Evolutionary conservation across 2,329 filamentous ascomycete genomes (phyloP).

Genomic region (Alternaria sp.): DNA sequence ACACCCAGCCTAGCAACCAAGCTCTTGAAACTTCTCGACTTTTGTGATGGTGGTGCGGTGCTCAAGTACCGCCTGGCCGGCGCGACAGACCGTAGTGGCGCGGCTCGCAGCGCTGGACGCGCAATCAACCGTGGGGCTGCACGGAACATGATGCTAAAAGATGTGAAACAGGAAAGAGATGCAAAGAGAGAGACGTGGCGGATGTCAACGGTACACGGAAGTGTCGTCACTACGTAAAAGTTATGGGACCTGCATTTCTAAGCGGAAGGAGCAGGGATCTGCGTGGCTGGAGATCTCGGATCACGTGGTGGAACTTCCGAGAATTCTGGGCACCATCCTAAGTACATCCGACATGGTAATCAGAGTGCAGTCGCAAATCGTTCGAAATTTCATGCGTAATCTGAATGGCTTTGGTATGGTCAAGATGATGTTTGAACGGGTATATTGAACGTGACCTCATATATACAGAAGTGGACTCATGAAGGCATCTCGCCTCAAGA

Average conservation of each 20-base stretch:
- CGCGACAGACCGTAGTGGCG: constrained; percentile 47
- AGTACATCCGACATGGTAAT: background rate
- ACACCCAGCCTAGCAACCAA: constrained; percentile 75
- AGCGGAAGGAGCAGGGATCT: constrained; percentile 22
- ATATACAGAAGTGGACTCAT: constrained; percentile 28
- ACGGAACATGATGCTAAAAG: constrained; percentile 58
- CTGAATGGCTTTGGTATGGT: background rate
- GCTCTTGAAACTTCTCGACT: constrained; percentile 83
- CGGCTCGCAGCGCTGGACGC: constrained; percentile 41
- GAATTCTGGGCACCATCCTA: background rate
- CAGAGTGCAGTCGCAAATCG: background rate
- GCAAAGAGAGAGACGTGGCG: constrained; percentile 26
- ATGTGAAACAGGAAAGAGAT: constrained; percentile 25
- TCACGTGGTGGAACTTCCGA: constrained; percentile 11
- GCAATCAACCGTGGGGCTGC: constrained; percentile 55
- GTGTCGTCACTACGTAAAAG: constrained; percentile 25
- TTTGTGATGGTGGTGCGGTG: constrained; percentile 66
- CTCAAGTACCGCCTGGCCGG: constrained; percentile 60
- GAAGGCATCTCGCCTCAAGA: constrained; percentile 16
- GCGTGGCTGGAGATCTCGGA: background rate
- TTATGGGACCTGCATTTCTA: constrained; percentile 35
- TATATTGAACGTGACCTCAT: constrained; percentile 31
- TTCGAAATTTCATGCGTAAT: background rate
- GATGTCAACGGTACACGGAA: constrained; percentile 11
- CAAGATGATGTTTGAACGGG: constrained; percentile 13